Evolutionary conservation across 176 grass and related monocot genomes (phyloP), one percentile per base, ranked within the genome.

Genomic region (Leersia perrieri): DNA sequence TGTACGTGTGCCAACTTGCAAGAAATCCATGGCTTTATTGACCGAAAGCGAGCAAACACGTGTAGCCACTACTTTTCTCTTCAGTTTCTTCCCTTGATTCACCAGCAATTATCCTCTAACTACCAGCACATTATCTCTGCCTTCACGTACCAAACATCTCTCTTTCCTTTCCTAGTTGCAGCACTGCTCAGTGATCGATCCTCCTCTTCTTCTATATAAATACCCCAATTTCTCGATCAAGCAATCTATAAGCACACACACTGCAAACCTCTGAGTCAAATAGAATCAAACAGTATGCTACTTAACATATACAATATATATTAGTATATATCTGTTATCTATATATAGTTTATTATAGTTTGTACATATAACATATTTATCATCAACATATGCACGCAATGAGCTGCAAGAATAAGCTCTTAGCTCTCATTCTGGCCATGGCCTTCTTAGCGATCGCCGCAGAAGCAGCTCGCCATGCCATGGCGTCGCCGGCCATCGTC

Each of bases 391-490:
- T 33, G 53, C 12, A 27, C 39, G n/a, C 35, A 23, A 83, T 83
- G 80, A 74, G 31, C 29, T 63, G 5, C 9, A 20, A 4, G 28
- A 73, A n/a, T n/a, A n/a, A 64, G 39, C 5, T 66, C 30, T 34
- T 74, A 4, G n/a, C 41, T n/a, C 30, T 83, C 14, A 4, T 74
- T 14, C 70, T 83, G 70, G 70, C 71, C 68, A 64, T 73, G 69
- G 58, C 29, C 44, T 74, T 33, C 38, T 11, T 73, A 22, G 38
- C n/a, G 4, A 45, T 38, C 5, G 36, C 58, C 16, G 58, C 44
- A 34, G 80, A 30, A 25, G 53, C 20, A 36, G n/a, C 2, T 2
- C 27, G 14, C 4, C 66, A 20, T 57, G 78, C 64, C 47, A 58
- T 22, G 33, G 16, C 25, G 47, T 0, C 78, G 20, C 0, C 51